phyloP scores from a whole-genome alignment of 2,329 filamentous ascomycete species.

The Truncatella angustata region DNA sequence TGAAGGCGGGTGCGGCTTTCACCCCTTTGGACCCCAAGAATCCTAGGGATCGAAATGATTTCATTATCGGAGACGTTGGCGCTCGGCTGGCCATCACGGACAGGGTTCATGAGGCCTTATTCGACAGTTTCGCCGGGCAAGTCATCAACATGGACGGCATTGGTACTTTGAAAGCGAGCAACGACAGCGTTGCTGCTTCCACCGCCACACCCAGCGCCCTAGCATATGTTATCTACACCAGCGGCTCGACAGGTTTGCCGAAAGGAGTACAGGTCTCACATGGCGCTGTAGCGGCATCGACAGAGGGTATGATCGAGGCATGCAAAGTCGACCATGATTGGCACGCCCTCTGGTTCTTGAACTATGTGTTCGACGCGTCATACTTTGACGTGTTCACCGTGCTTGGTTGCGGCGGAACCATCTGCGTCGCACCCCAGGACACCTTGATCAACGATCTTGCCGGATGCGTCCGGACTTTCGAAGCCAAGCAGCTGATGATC shows the following conservation, averaged over 20 bases:
- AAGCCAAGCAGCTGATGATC: constrained; percentile 18
- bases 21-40: constrained; percentile 22
- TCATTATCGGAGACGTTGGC: constrained; percentile 13
- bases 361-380: constrained; percentile 38
- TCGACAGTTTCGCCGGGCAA: background rate
- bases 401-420: constrained; percentile 33
- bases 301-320: constrained; percentile 11
- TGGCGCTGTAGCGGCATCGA: constrained; percentile 15
- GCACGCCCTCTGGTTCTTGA: constrained; percentile 17
- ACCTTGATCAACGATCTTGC: constrained; percentile 31
- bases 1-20: constrained; percentile 29
- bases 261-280: constrained; percentile 44
- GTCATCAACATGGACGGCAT: background rate
- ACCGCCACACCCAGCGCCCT: background rate
- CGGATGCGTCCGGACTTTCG: constrained; percentile 15
- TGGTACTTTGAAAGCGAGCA: background rate
- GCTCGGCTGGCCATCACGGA: background rate
- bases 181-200: background rate
- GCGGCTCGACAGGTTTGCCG: constrained; percentile 47
- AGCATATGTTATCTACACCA: constrained; percentile 44
- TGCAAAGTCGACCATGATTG: constrained; percentile 10
- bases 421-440: constrained; percentile 37
- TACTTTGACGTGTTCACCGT: constrained; percentile 36
- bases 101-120: background rate
- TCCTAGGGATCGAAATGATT: constrained; percentile 17